Evolutionary conservation across 352 stramenopile genomes (phyloP), one percentile per base, ranked within the genome.

Genomic region (Phytophthora vignae): DNA sequence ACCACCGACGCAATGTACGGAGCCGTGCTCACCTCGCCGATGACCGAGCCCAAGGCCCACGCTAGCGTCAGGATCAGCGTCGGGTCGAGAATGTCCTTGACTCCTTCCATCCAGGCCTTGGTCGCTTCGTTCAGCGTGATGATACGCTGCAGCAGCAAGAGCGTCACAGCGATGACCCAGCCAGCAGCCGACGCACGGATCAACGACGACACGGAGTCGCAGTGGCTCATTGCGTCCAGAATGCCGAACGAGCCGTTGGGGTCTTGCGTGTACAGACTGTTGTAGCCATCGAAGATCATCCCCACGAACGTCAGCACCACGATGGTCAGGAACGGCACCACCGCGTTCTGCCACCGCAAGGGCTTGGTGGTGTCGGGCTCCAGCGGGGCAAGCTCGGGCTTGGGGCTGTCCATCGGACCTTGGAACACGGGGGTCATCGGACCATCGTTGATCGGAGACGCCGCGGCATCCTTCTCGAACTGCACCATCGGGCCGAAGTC

Each of bases 11-110:
- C 88, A 21, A 96, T 88, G 76, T 88, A 94, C 49, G 86, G 80
- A 27, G 93, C 91, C 4, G 92, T 93, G 53, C 93, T 93, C 29
- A 97, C 82, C 55, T 97, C 90, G 25, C 79, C 80, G 50, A 97
- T 97, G 54, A 97, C 89, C 0, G 80, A 82, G 22, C 90, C 91
- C 21, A 98, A 84, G 33, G 93, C 91, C 92, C 91, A 98, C 9
- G 93, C 93, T 3, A 98, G 84, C 14, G 94, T 83, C 10, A 98
- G 82, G 68, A 98, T 89, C 15, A 98, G 71, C 49, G 93, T 95
- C 31, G 93, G 91, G 71, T 97, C 90, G 17, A 98, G 65, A n/a
- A 98, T 92, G 50, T 97, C 90, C 76, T 97, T 97, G 25, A 98
- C 89, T 29, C 93, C 93, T 70, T 97, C 87, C 77, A 97, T 92